A percentile compares a stretch with the other conserved stretches of the same genome.
These are phyloP conservation scores for Gossypium laxum DNA, from an alignment of 441 rosid genomes.

Conservation along the genomic window DNA sequence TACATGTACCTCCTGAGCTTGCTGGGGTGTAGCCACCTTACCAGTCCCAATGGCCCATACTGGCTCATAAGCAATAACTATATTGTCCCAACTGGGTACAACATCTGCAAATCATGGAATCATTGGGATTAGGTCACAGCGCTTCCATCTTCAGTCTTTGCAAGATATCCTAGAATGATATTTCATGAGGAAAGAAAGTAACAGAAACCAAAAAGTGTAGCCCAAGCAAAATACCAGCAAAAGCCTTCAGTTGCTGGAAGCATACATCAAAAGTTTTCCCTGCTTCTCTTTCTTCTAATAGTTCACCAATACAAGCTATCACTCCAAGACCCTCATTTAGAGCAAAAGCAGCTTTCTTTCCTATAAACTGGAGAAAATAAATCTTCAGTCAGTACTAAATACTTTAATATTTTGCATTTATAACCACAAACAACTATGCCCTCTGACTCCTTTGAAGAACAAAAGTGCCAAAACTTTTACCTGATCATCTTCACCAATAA, in stretches of 20 bases:
- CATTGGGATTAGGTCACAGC: not conserved
- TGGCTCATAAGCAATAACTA: conserved; percentile 93
- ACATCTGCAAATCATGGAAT: conserved; percentile 40
- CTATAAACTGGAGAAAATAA: conserved; percentile 56
- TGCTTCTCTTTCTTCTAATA: conserved; percentile 78
- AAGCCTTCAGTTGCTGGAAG: conserved; percentile 76
- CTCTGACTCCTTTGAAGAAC: not conserved
- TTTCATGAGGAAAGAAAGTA: not conserved
- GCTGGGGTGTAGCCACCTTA: conserved; percentile 81
- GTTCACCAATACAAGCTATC: conserved; percentile 86
- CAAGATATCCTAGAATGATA: not conserved
- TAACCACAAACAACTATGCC: not conserved
- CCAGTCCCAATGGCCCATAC: conserved; percentile 99
- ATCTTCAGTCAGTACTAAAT: conserved; percentile 13
- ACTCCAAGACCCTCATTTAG: conserved; percentile 75
- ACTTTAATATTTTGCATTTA: not conserved
- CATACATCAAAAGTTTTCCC: conserved; percentile 92
- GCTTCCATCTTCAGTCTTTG: not conserved
- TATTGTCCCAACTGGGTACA: conserved; percentile 76
- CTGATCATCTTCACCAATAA: conserved; percentile 82
- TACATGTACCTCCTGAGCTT: conserved; percentile 89
- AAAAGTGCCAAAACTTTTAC: conserved; percentile 25
- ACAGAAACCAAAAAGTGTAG: not conserved
- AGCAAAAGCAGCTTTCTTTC: conserved; percentile 90
- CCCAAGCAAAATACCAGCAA: conserved; percentile 41